phyloP scores from a whole-genome alignment of 1,139 yeast species.

The Saccharomyces uvarum region DNA sequence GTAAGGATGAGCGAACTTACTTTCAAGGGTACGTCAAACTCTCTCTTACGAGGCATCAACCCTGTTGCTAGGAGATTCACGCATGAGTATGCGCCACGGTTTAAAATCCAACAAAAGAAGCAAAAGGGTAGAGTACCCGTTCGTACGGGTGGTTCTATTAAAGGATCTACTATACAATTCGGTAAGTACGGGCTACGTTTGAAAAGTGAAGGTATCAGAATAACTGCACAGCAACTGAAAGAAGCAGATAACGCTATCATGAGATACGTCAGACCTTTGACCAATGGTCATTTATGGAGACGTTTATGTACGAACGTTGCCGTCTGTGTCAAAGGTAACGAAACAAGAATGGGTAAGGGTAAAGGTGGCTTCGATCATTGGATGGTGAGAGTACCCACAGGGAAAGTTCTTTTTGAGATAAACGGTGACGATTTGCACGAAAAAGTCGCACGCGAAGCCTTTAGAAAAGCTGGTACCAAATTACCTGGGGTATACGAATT shows the following conservation, averaged over 20 bases:
- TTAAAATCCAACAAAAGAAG: constrained; percentile 64
- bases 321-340: constrained; percentile 94
- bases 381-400: constrained; percentile 95
- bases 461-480: constrained; percentile 85
- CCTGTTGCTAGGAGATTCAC: constrained; percentile 41
- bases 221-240: constrained; percentile 82
- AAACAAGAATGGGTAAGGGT: constrained; percentile 99
- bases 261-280: constrained; percentile 58
- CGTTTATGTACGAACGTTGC: constrained; percentile 81
- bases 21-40: background rate
- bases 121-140: constrained; percentile 94
- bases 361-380: constrained; percentile 96
- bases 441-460: constrained; percentile 82
- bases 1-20: background rate
- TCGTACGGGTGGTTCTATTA: constrained; percentile 87
- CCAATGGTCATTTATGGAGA: constrained; percentile 62
- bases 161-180: constrained; percentile 73
- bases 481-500: constrained; percentile 90
- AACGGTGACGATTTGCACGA: constrained; percentile 68
- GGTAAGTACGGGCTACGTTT: constrained; percentile 86
- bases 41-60: background rate
- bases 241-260: constrained; percentile 85
- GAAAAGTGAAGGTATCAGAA: constrained; percentile 75
- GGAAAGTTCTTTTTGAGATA: constrained; percentile 84
- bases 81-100: constrained; percentile 86